These are phyloP conservation scores for Cyberlindnera lachancei DNA, from an alignment of 805 yeast species.

Conservation along the genomic window DNA sequence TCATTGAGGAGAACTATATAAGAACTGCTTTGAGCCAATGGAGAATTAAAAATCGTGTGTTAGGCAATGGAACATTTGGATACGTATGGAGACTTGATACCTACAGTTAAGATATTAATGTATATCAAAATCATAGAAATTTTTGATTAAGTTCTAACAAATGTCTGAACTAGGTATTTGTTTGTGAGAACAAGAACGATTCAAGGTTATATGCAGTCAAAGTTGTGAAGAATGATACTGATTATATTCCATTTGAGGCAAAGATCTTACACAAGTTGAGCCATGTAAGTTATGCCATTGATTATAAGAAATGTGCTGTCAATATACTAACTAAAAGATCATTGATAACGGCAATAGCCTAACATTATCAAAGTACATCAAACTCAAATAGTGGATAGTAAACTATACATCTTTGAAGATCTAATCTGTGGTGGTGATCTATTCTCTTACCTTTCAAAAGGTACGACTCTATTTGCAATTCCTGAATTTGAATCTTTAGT, in stretches of 20 bases:
- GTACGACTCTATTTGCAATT: constrained; percentile 32
- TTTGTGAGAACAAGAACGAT: constrained; percentile 24
- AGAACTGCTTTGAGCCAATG: constrained; percentile 27
- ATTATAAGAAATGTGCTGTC: too few relatives aligned
- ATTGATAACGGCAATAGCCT: constrained; percentile 28
- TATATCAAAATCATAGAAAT: neutral
- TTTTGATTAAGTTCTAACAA: constrained; percentile 1
- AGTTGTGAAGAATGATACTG: constrained; percentile 27
- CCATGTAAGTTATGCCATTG: constrained; percentile 34
- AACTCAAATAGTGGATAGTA: constrained; percentile 22
- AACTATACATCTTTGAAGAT: constrained; percentile 41
- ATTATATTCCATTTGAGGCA: constrained; percentile 34
- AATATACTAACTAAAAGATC: too few relatives aligned
- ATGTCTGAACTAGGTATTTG: constrained; percentile 20
- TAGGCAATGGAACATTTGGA: constrained; percentile 57
- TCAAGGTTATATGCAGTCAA: constrained; percentile 42
- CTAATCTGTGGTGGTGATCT: constrained; percentile 51
- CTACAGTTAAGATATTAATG: too few relatives aligned
- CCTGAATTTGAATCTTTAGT: constrained; percentile 49
- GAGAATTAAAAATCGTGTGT: constrained; percentile 32
- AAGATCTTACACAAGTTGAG: constrained; percentile 29
- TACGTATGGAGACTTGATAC: too few relatives aligned
- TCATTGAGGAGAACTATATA: constrained; percentile 19
- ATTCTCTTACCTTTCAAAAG: constrained; percentile 43
- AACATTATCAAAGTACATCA: constrained; percentile 41